phyloP scores from a whole-genome alignment of 225 moss, liverwort and hornwort species.

The Bryum argenteum region DNA sequence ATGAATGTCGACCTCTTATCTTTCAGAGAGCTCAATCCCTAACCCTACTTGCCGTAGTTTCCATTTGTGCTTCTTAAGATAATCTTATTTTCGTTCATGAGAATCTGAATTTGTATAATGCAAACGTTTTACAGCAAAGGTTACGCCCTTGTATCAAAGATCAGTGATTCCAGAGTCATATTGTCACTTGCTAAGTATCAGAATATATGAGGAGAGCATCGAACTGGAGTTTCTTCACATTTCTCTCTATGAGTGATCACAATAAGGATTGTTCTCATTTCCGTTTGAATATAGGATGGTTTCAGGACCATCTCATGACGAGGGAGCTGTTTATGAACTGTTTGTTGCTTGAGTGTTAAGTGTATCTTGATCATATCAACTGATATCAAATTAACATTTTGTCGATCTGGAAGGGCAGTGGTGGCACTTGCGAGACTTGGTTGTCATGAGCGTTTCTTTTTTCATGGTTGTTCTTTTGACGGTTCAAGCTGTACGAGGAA shows the following conservation, averaged over 20 bases:
- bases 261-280: not conserved
- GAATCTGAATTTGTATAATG: constrained; percentile 16
- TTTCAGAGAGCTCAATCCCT: not conserved
- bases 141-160: constrained; percentile 21
- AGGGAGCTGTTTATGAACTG: constrained; percentile 9
- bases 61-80: not conserved
- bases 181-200: not conserved
- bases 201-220: no score
- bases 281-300: not conserved
- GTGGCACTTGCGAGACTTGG: not conserved
- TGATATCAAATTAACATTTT: not conserved
- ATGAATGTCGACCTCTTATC: not conserved
- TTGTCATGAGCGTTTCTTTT: not conserved
- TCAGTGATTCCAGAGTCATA: constrained; percentile 8
- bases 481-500: constrained; percentile 27
- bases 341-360: not conserved
- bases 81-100: not conserved
- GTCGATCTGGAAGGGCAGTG: constrained; percentile 11
- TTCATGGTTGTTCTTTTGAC: not conserved
- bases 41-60: not conserved
- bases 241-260: not conserved
- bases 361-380: not conserved
- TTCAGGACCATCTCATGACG: not conserved
- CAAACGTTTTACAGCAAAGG: constrained; percentile 27
- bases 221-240: not conserved